Evolutionary conservation across 2,329 filamentous ascomycete genomes (phyloP).

Genomic region (Microdochium trichocladiopsis): DNA sequence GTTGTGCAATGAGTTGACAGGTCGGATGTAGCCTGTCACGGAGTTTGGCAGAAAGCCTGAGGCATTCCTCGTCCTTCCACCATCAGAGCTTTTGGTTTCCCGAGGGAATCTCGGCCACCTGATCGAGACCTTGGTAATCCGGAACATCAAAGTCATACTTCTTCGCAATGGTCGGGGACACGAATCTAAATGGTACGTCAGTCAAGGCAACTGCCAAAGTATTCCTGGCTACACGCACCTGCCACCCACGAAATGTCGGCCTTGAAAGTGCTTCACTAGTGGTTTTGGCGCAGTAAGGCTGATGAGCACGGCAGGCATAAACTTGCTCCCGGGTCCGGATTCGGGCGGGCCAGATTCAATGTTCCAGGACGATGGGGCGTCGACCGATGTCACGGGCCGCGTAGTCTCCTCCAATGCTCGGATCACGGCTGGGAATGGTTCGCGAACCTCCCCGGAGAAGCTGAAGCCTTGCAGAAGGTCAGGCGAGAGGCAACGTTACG

Average conservation of each 20-base stretch:
- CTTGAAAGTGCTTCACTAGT: slow-evolving; percentile 73
- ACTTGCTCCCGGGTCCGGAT: slow-evolving; percentile 69
- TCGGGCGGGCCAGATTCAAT: slow-evolving; percentile 79
- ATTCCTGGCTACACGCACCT: slow-evolving; percentile 40
- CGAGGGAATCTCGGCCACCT: slow-evolving; percentile 69
- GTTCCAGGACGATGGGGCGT: slow-evolving; percentile 92
- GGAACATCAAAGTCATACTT: slow-evolving; percentile 86
- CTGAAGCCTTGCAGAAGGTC: slow-evolving; percentile 60
- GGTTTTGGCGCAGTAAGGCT: slow-evolving; percentile 94
- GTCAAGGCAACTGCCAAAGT: slow-evolving; percentile 4
- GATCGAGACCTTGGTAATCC: slow-evolving; percentile 77
- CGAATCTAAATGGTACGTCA: slow-evolving; percentile 51
- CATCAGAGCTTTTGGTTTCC: slow-evolving; percentile 39
- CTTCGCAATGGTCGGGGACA: slow-evolving; percentile 67
- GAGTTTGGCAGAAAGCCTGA: neutral
- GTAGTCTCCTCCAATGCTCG: slow-evolving; percentile 64
- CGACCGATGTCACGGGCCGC: slow-evolving; percentile 78
- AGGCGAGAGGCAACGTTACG: slow-evolving; percentile 6
- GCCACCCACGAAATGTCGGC: slow-evolving; percentile 87
- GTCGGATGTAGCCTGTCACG: slow-evolving; percentile 1
- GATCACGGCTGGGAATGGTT: slow-evolving; percentile 83
- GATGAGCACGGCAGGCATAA: slow-evolving; percentile 74
- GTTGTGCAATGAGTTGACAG: slow-evolving; percentile 45
- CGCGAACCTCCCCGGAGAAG: slow-evolving; percentile 86
- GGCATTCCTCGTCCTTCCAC: slow-evolving; percentile 1